Base-by-base conservation (phyloP, 768 basidiomycete genomes). In the Ramaria sp. region DNA sequence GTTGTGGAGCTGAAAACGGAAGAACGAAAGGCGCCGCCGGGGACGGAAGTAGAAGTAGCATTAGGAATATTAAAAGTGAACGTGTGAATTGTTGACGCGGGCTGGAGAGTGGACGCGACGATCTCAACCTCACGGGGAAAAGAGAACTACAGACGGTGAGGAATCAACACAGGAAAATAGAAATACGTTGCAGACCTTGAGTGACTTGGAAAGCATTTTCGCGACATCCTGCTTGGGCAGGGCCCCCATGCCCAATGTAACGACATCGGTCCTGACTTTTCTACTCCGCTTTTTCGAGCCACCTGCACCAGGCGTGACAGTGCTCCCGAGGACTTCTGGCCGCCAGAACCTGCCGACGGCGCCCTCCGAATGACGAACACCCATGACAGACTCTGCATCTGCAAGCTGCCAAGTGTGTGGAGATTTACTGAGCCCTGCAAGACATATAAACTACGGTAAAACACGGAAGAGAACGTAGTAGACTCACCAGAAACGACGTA, bases 61-160 rank as follows among this genome's bases (percentile, higher is more conserved):
- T 86, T 82, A 49, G 89, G 86, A 49, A 92, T 78, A 7, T 80
- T 84, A 66, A 97, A 97, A 3, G 88, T 88, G 71, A 96, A 97
- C 0, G 83, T 86, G 67, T 96, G 91, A 46, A 92, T 84, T 15
- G 92, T 96, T 6, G 89, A 90, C 1, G 93, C 86, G 7, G 94
- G 94, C 63, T 94, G 90, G 10, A 94, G 78, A 0, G 91, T 91
- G n/a, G 92, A 91, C 13, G 92, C 91, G 66, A 97, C 88, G 56
- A 97, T 86, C 68, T 94, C 91, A 43, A 94, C 88, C 68, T 95
- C 92, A 53, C 88, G 86, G 37, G 89, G 83, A 69, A 94, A 93
- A 7, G 91, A 91, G 46, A 94, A 83, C 90, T 93, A 62, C 43
- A 41, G 17, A 37, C 54, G 48, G 54, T 53, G 42, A 46, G 61